Evolutionary conservation across 176 grass and related monocot species (phyloP).

Genomic region (Poa pratensis): DNA sequence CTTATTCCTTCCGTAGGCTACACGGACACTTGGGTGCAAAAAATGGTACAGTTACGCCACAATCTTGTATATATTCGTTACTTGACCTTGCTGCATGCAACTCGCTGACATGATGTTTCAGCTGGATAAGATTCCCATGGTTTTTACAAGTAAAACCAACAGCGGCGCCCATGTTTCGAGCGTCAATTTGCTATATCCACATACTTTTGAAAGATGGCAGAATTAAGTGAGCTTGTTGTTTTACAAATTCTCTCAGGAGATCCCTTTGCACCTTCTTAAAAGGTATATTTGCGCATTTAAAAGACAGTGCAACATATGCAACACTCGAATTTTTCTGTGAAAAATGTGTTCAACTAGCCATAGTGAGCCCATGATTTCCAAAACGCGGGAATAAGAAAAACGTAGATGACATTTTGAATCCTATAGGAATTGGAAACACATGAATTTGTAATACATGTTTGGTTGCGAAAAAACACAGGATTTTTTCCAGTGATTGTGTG

Average conservation of each 20-base stretch:
- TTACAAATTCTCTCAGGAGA: not conserved
- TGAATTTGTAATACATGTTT: too few species aligned
- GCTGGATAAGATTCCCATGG: not conserved
- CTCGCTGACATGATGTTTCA: not conserved
- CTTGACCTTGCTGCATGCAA: slow-evolving; percentile 27
- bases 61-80: slow-evolving; percentile 31
- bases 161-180: not conserved
- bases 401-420: too few species aligned
- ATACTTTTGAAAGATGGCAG: not conserved
- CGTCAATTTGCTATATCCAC: not conserved
- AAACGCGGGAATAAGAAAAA: too few species aligned
- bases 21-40: not conserved
- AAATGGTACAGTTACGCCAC: not conserved
- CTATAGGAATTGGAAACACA: too few species aligned
- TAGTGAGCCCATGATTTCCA: not conserved
- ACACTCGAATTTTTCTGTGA: not conserved
- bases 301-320: not conserved
- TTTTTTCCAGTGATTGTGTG: too few species aligned
- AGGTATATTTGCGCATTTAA: not conserved
- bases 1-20: slow-evolving; percentile 36
- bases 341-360: not conserved
- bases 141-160: not conserved
- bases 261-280: not conserved
- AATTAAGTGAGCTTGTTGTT: not conserved
- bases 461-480: too few species aligned